Base-by-base conservation (phyloP, 129 eudicot species). In the Flaveria brownii region DNA sequence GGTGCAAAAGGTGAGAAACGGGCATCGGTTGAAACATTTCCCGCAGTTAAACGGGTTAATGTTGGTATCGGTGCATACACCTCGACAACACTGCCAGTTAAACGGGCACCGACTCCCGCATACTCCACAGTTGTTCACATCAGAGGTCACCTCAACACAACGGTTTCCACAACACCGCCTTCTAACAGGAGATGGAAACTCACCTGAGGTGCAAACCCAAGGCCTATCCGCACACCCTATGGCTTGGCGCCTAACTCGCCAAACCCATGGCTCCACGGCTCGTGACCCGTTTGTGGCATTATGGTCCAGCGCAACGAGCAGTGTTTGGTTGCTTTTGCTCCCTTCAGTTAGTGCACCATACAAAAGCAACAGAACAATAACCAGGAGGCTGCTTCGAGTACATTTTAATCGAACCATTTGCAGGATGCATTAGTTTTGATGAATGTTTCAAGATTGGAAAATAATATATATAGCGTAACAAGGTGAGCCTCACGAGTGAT, bases 21-120 rank as follows among this genome's bases (percentile, higher is more conserved):
- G 80, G 77, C 98, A 92, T 50, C 82, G 76, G 17, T 83, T 82
- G 30, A 65, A 75, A 74, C 98, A 92, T 1, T 78, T 74, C 0
- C 98, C 98, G 7, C 96, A 90, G 54, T 92, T 79, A 54, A 86
- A 89, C 13, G 90, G 91, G 76, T 82, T 92, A 0, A 41, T 22
- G 8, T 77, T 84, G 2, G 83, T 81, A 78, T 92, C 76, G 0
- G 76, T 52, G 65, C 98, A 92, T n/a, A 85, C 3, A 26, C 98
- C 96, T 47, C 81, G 70, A 30, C 98, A 92, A 33, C 98, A 92
- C 56, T 86, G 87, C 92, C 90, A 73, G 39, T 78, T 86, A 71
- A 81, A 92, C 9, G 90, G 94, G 72, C 98, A 92, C 67, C 92
- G 79, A 14, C 86, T 71, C 54, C 94, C 92, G 9, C 98, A 92